These are phyloP conservation scores for Colletotrichum chlorophyti DNA, from an alignment of 2,329 filamentous ascomycete species.

Conservation along the genomic window DNA sequence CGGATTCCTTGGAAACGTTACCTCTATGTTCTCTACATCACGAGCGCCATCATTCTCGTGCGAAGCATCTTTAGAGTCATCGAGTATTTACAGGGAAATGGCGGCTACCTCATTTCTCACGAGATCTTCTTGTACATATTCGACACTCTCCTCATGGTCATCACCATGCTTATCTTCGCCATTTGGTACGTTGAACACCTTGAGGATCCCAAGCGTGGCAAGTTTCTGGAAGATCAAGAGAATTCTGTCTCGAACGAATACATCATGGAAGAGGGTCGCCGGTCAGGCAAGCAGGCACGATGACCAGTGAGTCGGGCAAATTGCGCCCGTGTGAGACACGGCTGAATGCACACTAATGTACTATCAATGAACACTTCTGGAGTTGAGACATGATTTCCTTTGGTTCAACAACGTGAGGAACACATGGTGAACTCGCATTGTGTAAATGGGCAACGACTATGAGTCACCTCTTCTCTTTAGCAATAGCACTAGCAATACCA, in stretches of 20 bases:
- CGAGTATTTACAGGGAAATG: conserved; percentile 52
- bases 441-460: no score
- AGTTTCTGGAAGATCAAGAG: background rate
- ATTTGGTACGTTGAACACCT: conserved; percentile 20
- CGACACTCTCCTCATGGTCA: conserved; percentile 47
- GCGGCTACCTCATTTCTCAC: conserved; percentile 46
- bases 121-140: conserved; percentile 51
- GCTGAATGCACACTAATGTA: no score
- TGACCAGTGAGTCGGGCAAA: no score
- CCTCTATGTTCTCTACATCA: conserved; percentile 38
- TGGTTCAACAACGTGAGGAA: no score
- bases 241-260: background rate
- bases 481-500: no score
- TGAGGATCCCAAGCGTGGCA: background rate
- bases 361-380: no score
- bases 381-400: no score
- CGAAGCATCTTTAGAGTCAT: conserved; percentile 53
- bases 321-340: no score
- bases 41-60: conserved; percentile 48
- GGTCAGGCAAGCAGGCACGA: no score
- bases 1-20: conserved; percentile 36
- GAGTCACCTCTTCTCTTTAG: no score
- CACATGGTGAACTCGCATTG: no score
- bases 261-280: background rate
- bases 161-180: conserved; percentile 41